Percentiles rank a stretch among this genome's conserved stretches.
phyloP scores from a whole-genome alignment of 352 stramenopile genomes.

The Globisporangium abappressorium region DNA sequence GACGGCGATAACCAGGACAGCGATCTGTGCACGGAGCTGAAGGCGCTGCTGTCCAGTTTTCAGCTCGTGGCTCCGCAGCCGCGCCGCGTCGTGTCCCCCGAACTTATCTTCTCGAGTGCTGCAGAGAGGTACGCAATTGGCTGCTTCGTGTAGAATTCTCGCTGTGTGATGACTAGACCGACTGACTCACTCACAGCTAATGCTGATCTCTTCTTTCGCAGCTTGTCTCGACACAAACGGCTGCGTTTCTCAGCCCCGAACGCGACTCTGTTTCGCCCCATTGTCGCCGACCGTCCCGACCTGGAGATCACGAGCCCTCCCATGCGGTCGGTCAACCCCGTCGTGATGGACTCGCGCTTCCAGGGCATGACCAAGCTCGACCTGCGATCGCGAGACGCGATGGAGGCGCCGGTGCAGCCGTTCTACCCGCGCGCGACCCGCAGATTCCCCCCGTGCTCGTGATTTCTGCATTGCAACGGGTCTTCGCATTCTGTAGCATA shows the following conservation, averaged over 20 bases:
- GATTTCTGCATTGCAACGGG: neutral
- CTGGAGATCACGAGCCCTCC: slow-evolving; percentile 22
- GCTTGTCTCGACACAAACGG: slow-evolving; percentile 13
- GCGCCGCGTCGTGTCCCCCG: slow-evolving; percentile 21
- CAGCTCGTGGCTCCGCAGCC: slow-evolving; percentile 16
- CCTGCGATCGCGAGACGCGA: neutral
- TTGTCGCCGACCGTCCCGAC: slow-evolving; percentile 20
- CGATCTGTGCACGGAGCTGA: neutral
- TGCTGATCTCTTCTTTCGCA: neutral
- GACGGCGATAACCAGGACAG: neutral
- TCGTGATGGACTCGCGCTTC: slow-evolving; percentile 25
- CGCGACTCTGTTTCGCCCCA: slow-evolving; percentile 18
- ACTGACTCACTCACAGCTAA: neutral
- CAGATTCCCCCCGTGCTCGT: neutral
- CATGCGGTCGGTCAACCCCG: slow-evolving; percentile 18
- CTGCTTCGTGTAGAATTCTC: neutral
- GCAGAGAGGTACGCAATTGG: slow-evolving; percentile 6
- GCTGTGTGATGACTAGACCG: neutral
- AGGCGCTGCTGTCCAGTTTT: neutral
- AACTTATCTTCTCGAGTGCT: slow-evolving; percentile 23
- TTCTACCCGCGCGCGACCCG: slow-evolving; percentile 13
- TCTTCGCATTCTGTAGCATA: slow-evolving; percentile 3
- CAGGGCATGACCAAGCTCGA: slow-evolving; percentile 12
- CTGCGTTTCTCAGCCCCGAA: slow-evolving; percentile 1
- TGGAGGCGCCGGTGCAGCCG: slow-evolving; percentile 7